Conservation (phyloP, 2,329 filamentous ascomycete genomes). For the Lasiodiplodia citricola region DNA sequence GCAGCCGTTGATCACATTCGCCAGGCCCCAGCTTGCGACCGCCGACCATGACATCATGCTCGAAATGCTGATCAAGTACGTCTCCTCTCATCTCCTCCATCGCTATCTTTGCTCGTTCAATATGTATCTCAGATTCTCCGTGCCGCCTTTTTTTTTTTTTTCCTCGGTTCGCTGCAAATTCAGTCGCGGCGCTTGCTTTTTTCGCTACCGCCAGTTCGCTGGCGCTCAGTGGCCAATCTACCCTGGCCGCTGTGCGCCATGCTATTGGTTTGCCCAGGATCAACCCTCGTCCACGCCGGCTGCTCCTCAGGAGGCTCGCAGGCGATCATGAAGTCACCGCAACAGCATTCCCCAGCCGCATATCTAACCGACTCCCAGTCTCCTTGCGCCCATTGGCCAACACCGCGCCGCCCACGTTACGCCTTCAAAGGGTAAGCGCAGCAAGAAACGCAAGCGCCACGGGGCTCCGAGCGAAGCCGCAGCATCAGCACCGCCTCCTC, state of each 20-base stretch:
- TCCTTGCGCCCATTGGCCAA: slow-evolving; percentile 68
- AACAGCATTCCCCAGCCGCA: slow-evolving; percentile 16
- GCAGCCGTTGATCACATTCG: slow-evolving; percentile 15
- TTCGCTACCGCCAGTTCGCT: background rate
- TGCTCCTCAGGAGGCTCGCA: slow-evolving; percentile 8
- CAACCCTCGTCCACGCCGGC: slow-evolving; percentile 1
- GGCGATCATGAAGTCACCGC: slow-evolving; percentile 22
- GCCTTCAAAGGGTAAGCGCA: slow-evolving; percentile 67
- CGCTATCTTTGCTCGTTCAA: background rate
- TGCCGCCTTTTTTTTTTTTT: background rate
- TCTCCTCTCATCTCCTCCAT: background rate
- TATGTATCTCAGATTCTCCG: background rate
- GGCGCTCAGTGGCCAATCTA: background rate
- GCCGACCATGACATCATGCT: slow-evolving; percentile 68
- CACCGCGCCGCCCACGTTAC: slow-evolving; percentile 61
- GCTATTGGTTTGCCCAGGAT: slow-evolving; percentile 16
- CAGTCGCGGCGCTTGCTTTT: slow-evolving; percentile 2
- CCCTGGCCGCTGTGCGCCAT: slow-evolving; percentile 5
- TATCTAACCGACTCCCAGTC: slow-evolving; percentile 47
- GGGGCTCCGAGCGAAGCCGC: slow-evolving; percentile 35
- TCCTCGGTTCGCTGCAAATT: background rate
- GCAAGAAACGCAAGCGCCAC: slow-evolving; percentile 57
- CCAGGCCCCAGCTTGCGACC: slow-evolving; percentile 65
- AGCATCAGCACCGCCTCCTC: slow-evolving; percentile 44
- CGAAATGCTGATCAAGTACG: slow-evolving; percentile 57